phyloP scores from a whole-genome alignment of 139 green algal species.

The Chlamydomonas incerta region DNA sequence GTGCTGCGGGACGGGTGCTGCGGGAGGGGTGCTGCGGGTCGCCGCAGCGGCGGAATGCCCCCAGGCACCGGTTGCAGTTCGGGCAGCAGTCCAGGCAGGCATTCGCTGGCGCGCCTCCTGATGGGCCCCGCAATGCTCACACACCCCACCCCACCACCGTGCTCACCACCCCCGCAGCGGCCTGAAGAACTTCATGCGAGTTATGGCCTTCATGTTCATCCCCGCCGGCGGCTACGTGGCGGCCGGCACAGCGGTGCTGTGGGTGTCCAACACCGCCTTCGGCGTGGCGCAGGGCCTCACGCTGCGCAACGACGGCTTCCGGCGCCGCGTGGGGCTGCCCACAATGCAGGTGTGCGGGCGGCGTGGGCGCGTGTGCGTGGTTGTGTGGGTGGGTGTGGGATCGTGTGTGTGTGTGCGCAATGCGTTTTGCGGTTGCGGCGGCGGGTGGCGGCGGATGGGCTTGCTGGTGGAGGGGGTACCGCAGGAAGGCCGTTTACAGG shows the following conservation, averaged over 20 bases:
- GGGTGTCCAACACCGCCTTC: slow-evolving; percentile 59
- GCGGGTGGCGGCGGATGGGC: neutral
- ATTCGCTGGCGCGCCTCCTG: too few species aligned
- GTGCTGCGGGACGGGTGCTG: too few species aligned
- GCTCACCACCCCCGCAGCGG: neutral
- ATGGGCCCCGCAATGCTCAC: too few species aligned
- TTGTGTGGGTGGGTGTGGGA: too few species aligned
- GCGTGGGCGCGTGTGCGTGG: neutral
- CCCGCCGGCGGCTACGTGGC: slow-evolving; percentile 72
- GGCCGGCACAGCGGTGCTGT: slow-evolving; percentile 61
- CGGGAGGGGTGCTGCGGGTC: too few species aligned
- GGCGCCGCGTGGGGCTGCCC: slow-evolving; percentile 40
- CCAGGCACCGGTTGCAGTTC: too few species aligned
- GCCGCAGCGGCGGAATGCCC: too few species aligned
- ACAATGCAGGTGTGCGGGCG: slow-evolving; percentile 23
- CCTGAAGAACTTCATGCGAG: slow-evolving; percentile 81
- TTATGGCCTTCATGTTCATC: slow-evolving; percentile 74
- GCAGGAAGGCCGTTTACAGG: neutral
- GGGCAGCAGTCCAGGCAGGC: too few species aligned
- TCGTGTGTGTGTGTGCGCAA: too few species aligned
- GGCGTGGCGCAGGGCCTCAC: slow-evolving; percentile 33
- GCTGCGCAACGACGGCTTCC: slow-evolving; percentile 19
- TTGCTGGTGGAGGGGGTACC: neutral
- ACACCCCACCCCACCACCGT: neutral
- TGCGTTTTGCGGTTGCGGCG: neutral